phyloP scores from a whole-genome alignment of 1,284 basidiomycete genomes.

The Malassezia equina region DNA sequence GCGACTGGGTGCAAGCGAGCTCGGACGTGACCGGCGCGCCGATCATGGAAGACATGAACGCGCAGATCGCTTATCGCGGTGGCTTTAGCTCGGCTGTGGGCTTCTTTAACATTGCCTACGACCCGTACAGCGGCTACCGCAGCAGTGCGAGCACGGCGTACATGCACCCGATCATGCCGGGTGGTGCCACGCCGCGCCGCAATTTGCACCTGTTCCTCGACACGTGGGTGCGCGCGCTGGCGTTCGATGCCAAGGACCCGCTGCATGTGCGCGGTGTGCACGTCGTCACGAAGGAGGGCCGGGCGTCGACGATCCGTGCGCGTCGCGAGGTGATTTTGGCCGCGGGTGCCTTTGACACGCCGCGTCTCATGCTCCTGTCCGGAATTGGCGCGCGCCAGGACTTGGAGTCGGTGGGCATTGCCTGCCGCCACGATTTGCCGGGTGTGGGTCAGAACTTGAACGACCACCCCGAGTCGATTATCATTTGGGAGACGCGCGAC shows the following conservation, averaged over 20 bases:
- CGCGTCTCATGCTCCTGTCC: constrained; percentile 54
- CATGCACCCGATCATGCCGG: constrained; percentile 48
- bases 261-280: constrained; percentile 32
- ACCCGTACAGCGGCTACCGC: constrained; percentile 43
- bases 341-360: constrained; percentile 50
- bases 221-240: constrained; percentile 43
- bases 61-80: constrained; percentile 40
- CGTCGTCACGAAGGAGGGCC: constrained; percentile 33
- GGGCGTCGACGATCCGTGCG: constrained; percentile 35
- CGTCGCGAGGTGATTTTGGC: constrained; percentile 42
- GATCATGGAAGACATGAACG: constrained; percentile 42
- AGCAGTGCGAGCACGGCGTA: constrained; percentile 46
- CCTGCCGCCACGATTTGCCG: constrained; percentile 50
- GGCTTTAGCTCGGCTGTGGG: constrained; percentile 43
- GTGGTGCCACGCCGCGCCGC: constrained; percentile 36
- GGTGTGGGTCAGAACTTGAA: constrained; percentile 55
- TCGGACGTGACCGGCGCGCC: constrained; percentile 38
- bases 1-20: constrained; percentile 45
- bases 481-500: constrained; percentile 45
- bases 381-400: constrained; percentile 53
- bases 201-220: constrained; percentile 49
- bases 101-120: constrained; percentile 48
- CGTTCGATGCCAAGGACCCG: constrained; percentile 23
- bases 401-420: constrained; percentile 50
- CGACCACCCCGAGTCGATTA: constrained; percentile 51